These are phyloP conservation scores for Penicillium brasilianum DNA, from an alignment of 2,329 filamentous ascomycete genomes.

Conservation along the genomic window DNA sequence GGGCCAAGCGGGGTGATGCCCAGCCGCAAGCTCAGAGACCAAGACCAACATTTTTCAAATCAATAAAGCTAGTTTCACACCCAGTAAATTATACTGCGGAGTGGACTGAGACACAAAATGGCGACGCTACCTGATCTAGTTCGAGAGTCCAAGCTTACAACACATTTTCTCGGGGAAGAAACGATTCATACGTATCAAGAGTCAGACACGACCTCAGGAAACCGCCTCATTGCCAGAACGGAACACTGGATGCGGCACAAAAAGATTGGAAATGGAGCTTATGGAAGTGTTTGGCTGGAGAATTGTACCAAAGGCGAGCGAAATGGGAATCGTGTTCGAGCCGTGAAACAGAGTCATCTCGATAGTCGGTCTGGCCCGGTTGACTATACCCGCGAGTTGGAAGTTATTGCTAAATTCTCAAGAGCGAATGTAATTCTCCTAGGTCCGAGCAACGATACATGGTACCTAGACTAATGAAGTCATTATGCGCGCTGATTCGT, in stretches of 20 bases:
- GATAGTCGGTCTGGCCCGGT: neutral
- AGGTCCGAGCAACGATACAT: neutral
- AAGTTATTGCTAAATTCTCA: neutral
- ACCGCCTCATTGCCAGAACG: neutral
- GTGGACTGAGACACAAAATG: neutral
- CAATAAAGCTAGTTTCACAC: neutral
- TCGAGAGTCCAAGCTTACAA: neutral
- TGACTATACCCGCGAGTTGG: neutral
- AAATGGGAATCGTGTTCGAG: neutral
- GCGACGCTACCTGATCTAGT: neutral
- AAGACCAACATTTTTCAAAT: neutral
- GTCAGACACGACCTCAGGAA: neutral
- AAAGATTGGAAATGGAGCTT: neutral
- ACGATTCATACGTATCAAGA: neutral
- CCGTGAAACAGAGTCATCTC: neutral
- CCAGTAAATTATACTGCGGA: neutral
- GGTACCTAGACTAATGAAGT: neutral
- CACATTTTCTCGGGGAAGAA: neutral
- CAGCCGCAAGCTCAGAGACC: too few species aligned
- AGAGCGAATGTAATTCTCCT: neutral
- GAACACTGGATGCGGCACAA: neutral
- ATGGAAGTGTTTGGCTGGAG: neutral
- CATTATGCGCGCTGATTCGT: neutral
- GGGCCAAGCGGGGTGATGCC: too few species aligned
- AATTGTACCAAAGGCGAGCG: neutral